phyloP scores from a whole-genome alignment of 306 rosid species.

The Vigna trinervia region DNA sequence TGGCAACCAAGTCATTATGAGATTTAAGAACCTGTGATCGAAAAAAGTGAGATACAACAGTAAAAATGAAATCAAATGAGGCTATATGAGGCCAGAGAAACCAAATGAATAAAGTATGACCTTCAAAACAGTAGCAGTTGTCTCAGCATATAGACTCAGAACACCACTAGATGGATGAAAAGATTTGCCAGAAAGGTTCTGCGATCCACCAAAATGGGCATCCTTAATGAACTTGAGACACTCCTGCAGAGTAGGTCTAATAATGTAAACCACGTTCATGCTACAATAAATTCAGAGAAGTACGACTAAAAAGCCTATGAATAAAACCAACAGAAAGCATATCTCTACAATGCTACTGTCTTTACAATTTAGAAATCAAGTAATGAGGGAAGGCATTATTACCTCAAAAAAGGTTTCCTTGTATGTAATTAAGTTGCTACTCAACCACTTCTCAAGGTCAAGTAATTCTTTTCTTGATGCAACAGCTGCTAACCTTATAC shows the following conservation, averaged over 20 bases:
- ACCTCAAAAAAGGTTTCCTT: slow-evolving; percentile 92
- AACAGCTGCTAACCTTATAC: slow-evolving; percentile 86
- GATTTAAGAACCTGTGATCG: slow-evolving; percentile 81
- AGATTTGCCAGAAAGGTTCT: slow-evolving; percentile 68
- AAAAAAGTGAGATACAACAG: slow-evolving; percentile 23
- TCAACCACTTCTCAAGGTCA: slow-evolving; percentile 95
- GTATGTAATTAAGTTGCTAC: slow-evolving; percentile 61
- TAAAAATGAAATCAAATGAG: slow-evolving; percentile 11
- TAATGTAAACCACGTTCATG: slow-evolving; percentile 36
- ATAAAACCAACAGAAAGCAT: background rate
- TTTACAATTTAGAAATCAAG: slow-evolving; percentile 19
- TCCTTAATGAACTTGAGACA: slow-evolving; percentile 87
- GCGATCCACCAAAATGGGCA: slow-evolving; percentile 75
- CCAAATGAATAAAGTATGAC: slow-evolving; percentile 49
- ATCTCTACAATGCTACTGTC: background rate
- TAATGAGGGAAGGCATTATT: slow-evolving; percentile 25
- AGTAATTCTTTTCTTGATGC: slow-evolving; percentile 82
- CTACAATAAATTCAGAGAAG: background rate
- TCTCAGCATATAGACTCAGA: slow-evolving; percentile 65
- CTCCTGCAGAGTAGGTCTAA: slow-evolving; percentile 63
- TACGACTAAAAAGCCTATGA: slow-evolving; percentile 23
- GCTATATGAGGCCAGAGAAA: slow-evolving; percentile 19
- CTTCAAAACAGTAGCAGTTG: slow-evolving; percentile 73
- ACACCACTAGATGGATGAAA: slow-evolving; percentile 75
- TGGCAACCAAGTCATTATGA: slow-evolving; percentile 57